A percentile compares a stretch with the other conserved stretches of the same genome.
Evolutionary conservation across 2,329 filamentous ascomycete species (phyloP).

Genomic region (Monilinia fructigena): DNA sequence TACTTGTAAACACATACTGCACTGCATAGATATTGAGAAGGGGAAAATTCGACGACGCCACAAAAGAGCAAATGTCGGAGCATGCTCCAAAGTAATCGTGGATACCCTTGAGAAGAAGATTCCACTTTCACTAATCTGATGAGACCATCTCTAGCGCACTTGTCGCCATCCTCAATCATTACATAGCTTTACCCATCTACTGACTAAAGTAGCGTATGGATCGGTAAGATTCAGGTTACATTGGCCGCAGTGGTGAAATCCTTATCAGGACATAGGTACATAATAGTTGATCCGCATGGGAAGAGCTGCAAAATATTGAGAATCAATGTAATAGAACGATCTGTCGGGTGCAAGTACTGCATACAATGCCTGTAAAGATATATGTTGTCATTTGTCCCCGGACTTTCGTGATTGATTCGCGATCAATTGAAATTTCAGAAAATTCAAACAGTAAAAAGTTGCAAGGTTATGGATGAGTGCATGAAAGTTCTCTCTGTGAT

Average conservation of each 20-base stretch:
- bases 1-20: background rate
- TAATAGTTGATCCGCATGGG: background rate
- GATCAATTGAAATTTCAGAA: background rate
- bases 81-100: background rate
- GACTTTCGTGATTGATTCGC: conserved; percentile 18
- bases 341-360: background rate
- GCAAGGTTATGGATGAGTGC: too few species aligned
- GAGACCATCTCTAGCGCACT: conserved; percentile 17
- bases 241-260: conserved; percentile 7
- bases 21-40: background rate
- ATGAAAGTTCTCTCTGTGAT: too few species aligned
- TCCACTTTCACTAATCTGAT: background rate
- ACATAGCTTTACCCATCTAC: background rate
- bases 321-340: background rate
- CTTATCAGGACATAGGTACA: conserved; percentile 11
- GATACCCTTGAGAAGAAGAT: background rate
- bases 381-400: conserved; percentile 24
- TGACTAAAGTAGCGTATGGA: background rate
- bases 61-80: background rate
- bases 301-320: background rate
- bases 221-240: background rate
- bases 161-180: conserved; percentile 16
- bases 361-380: conserved; percentile 9
- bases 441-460: background rate
- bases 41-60: background rate